These are phyloP conservation scores for Penicillium verhagenii DNA, from an alignment of 495 filamentous ascomycete genomes.

Conservation along the genomic window DNA sequence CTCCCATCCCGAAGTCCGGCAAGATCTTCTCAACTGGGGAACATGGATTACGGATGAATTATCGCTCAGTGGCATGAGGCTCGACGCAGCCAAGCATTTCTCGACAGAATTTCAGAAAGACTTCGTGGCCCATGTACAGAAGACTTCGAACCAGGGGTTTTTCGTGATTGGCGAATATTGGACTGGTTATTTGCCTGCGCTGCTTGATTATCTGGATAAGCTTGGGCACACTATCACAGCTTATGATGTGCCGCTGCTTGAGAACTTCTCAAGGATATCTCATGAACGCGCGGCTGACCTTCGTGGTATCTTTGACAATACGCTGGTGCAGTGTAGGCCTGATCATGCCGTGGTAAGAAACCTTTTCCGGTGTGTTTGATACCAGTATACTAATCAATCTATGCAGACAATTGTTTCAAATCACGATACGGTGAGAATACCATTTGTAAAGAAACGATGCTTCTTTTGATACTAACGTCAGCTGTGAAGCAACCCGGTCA, in stretches of 20 bases:
- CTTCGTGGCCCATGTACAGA: conserved; percentile 55
- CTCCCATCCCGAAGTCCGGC: conserved; percentile 59
- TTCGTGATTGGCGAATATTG: conserved; percentile 77
- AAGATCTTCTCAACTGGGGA: conserved; percentile 66
- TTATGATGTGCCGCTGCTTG: conserved; percentile 68
- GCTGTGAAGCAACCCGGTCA: conserved; percentile 55
- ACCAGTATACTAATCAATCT: neutral
- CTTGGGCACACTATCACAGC: conserved; percentile 59
- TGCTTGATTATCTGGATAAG: conserved; percentile 57
- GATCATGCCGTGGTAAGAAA: conserved; percentile 60
- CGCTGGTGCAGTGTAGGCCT: conserved; percentile 57
- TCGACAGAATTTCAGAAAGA: conserved; percentile 60
- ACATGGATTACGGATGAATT: conserved; percentile 61
- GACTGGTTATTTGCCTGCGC: conserved; percentile 55
- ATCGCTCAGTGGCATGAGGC: conserved; percentile 62
- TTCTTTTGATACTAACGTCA: conserved; percentile 1
- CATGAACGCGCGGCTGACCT: conserved; percentile 55
- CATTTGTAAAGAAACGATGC: too few relatives aligned
- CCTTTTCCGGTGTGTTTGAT: neutral
- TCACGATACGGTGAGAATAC: conserved; percentile 42
- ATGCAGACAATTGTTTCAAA: conserved; percentile 42
- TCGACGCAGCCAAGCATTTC: conserved; percentile 77
- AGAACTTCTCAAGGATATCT: conserved; percentile 60
- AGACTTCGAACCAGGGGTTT: conserved; percentile 48
- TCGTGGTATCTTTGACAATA: conserved; percentile 57